Percentiles rank a stretch among this genome's conserved stretches.
Evolutionary conservation across 2,329 filamentous ascomycete genomes (phyloP).

Genomic region (Fusarium caatingaense): DNA sequence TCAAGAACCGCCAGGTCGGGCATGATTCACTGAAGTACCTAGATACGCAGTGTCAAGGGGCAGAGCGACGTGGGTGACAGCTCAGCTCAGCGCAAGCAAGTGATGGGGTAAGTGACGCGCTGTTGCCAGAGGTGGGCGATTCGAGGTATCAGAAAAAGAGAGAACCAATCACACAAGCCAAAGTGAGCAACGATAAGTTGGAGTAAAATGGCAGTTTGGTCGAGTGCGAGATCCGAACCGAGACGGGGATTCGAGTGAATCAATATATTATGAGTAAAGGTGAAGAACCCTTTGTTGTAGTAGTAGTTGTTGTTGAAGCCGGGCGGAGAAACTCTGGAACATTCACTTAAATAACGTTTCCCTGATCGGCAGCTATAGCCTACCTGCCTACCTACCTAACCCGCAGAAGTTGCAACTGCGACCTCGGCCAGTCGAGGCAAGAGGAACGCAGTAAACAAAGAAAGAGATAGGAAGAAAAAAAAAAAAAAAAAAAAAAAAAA

Average conservation of each 20-base stretch:
- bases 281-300: slow-evolving; percentile 8
- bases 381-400: background rate
- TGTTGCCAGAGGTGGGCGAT: background rate
- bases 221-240: background rate
- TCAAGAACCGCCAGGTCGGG: slow-evolving; percentile 31
- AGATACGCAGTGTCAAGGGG: slow-evolving; percentile 1
- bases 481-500: background rate
- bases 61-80: slow-evolving; percentile 10
- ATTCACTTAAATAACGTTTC: slow-evolving; percentile 1
- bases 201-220: background rate
- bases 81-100: background rate
- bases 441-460: slow-evolving; percentile 15
- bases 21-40: slow-evolving; percentile 37
- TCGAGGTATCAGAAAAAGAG: background rate
- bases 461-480: background rate
- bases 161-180: background rate
- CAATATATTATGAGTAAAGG: background rate
- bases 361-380: background rate
- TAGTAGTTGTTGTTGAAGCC: slow-evolving; percentile 6
- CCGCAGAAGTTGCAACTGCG: slow-evolving; percentile 1
- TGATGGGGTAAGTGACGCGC: background rate
- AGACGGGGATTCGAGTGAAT: background rate
- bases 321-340: slow-evolving; percentile 32
- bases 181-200: background rate
- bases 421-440: background rate